A percentile compares a stretch with the other conserved stretches of the same genome.
Conservation (phyloP, 2,329 filamentous ascomycete genomes). For the Cladophialophora chaetospira region DNA sequence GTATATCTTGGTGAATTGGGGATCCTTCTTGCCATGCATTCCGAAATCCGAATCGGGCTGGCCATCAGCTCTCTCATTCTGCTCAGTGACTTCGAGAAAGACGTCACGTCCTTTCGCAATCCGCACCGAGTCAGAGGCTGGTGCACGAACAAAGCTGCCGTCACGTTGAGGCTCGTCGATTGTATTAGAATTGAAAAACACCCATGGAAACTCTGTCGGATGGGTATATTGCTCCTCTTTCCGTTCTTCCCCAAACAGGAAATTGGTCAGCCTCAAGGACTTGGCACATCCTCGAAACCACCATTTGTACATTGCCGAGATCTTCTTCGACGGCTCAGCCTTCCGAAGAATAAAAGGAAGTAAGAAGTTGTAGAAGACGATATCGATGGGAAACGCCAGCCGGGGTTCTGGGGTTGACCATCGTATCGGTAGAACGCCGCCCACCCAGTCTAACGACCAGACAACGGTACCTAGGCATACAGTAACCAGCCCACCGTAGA, state of each 20-base stretch:
- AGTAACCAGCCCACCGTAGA: conserved; percentile 91
- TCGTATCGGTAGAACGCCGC: conserved; percentile 83
- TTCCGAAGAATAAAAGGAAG: conserved; percentile 84
- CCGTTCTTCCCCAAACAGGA: conserved; percentile 82
- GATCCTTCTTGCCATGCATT: conserved; percentile 61
- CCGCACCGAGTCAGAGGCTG: conserved; percentile 91
- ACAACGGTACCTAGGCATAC: conserved; percentile 93
- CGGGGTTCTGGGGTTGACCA: conserved; percentile 92
- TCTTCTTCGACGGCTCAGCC: conserved; percentile 79
- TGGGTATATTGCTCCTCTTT: conserved; percentile 69
- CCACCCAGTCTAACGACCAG: conserved; percentile 58
- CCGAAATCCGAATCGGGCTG: conserved; percentile 55
- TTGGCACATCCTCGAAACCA: conserved; percentile 91
- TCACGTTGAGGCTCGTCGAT: conserved; percentile 47
- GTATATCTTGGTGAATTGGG: conserved; percentile 71
- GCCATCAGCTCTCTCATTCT: conserved; percentile 67
- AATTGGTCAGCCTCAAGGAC: conserved; percentile 78
- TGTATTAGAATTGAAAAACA: conserved; percentile 21
- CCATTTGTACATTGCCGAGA: conserved; percentile 89
- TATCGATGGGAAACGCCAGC: conserved; percentile 88
- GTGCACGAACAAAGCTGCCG: conserved; percentile 86
- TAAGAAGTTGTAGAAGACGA: conserved; percentile 95
- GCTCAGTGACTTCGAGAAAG: conserved; percentile 73
- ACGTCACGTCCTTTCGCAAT: conserved; percentile 82
- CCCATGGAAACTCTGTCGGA: conserved; percentile 61